Percentiles rank a stretch among this genome's conserved stretches.
These are phyloP conservation scores for Inonotus hispidus DNA, from an alignment of 1,284 basidiomycete genomes.

Conservation along the genomic window DNA sequence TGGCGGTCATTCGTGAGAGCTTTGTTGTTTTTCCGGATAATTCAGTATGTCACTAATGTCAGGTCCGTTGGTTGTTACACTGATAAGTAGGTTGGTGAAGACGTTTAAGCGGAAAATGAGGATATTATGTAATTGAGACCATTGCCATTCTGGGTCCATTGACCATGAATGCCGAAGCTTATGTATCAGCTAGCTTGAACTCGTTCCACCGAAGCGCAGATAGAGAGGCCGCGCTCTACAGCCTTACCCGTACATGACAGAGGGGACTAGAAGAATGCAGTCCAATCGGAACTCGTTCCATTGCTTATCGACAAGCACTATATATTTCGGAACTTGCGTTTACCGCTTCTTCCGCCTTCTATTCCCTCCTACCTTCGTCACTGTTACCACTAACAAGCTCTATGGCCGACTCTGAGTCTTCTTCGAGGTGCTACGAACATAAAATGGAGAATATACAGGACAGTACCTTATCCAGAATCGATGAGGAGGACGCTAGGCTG, in stretches of 20 bases:
- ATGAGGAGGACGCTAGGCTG: constrained; percentile 15
- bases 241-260: neutral
- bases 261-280: neutral
- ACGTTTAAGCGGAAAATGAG: too few species aligned
- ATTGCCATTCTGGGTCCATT: too few species aligned
- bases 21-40: neutral
- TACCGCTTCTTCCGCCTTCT: neutral
- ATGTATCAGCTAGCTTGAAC: too few species aligned
- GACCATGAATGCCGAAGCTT: too few species aligned
- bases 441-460: neutral
- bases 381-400: neutral
- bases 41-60: too few species aligned
- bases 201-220: neutral
- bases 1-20: neutral
- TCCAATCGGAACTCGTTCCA: neutral
- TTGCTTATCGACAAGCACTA: neutral
- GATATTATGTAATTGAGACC: too few species aligned
- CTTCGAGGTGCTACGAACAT: neutral
- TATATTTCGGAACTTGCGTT: neutral
- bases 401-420: neutral
- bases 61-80: too few species aligned
- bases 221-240: neutral
- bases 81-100: too few species aligned
- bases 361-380: neutral
- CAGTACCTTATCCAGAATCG: constrained; percentile 1